phyloP scores from a whole-genome alignment of 768 basidiomycete genomes.

The Amylocystis lapponica region DNA sequence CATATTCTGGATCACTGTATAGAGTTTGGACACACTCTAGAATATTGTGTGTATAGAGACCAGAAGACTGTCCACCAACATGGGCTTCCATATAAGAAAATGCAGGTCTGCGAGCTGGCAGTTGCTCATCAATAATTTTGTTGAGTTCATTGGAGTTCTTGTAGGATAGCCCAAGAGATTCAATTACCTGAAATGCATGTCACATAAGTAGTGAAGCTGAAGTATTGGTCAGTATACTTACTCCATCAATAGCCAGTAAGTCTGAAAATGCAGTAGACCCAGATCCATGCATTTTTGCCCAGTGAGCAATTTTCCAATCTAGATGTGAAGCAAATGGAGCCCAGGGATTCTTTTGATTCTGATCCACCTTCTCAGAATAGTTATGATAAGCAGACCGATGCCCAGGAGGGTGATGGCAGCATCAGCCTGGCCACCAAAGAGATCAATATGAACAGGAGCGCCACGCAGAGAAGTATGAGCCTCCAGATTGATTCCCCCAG shows the following conservation, averaged over 20 bases:
- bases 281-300: slow-evolving; percentile 32
- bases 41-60: slow-evolving; percentile 30
- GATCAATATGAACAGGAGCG: too few species aligned
- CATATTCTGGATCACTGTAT: slow-evolving; percentile 29
- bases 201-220: neutral
- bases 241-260: slow-evolving; percentile 33
- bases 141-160: slow-evolving; percentile 28
- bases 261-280: slow-evolving; percentile 34
- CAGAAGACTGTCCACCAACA: slow-evolving; percentile 25
- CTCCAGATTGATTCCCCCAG: too few species aligned
- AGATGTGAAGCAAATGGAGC: slow-evolving; percentile 30
- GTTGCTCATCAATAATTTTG: slow-evolving; percentile 25
- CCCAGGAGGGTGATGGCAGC: too few species aligned
- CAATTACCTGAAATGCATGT: slow-evolving; percentile 2
- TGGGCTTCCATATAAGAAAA: slow-evolving; percentile 24
- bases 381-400: too few species aligned
- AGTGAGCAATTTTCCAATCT: slow-evolving; percentile 35
- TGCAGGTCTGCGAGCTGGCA: slow-evolving; percentile 20
- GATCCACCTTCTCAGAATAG: too few species aligned
- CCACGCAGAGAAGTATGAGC: too few species aligned
- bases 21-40: slow-evolving; percentile 32
- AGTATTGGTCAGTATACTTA: slow-evolving; percentile 17
- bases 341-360: slow-evolving; percentile 3
- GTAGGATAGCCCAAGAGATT: slow-evolving; percentile 30
- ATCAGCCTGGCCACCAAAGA: too few species aligned